phyloP scores from a whole-genome alignment of 1,284 basidiomycete species.

The Inonotus obliquus region DNA sequence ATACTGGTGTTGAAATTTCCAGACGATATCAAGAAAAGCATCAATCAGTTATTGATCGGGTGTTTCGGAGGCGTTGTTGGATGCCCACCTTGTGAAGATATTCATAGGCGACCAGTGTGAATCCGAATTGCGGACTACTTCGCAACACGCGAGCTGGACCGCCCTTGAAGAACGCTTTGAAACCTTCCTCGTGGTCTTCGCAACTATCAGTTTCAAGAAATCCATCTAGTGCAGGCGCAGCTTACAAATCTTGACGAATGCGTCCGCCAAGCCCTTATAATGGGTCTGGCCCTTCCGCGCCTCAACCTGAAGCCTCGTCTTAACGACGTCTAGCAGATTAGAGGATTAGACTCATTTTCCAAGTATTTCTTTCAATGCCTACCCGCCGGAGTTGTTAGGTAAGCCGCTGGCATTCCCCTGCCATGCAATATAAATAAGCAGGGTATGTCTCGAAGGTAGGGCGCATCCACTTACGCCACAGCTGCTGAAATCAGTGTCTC shows the following conservation, averaged over 20 bases:
- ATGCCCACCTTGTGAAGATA: slow-evolving; percentile 63
- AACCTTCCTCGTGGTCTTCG: slow-evolving; percentile 80
- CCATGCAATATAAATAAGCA: slow-evolving; percentile 14
- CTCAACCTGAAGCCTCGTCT: slow-evolving; percentile 98
- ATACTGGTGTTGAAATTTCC: slow-evolving; percentile 33
- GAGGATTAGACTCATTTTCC: slow-evolving; percentile 23
- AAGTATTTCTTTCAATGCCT: slow-evolving; percentile 19
- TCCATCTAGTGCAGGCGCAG: slow-evolving; percentile 21
- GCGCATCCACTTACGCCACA: slow-evolving; percentile 57
- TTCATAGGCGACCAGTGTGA: slow-evolving; percentile 89
- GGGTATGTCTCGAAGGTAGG: slow-evolving; percentile 15
- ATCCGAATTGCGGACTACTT: slow-evolving; percentile 87
- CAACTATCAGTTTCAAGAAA: slow-evolving; percentile 14
- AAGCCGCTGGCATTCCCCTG: slow-evolving; percentile 94
- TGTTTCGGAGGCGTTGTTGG: background rate
- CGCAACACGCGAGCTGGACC: slow-evolving; percentile 88
- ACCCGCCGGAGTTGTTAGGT: slow-evolving; percentile 83
- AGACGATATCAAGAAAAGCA: slow-evolving; percentile 3
- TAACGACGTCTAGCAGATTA: slow-evolving; percentile 79
- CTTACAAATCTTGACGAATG: slow-evolving; percentile 85
- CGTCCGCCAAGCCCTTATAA: slow-evolving; percentile 90
- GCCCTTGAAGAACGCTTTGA: slow-evolving; percentile 92
- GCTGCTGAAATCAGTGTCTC: slow-evolving; percentile 86
- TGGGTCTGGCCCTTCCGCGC: slow-evolving; percentile 87
- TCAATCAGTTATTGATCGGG: slow-evolving; percentile 12